Evolutionary conservation across 306 rosid genomes (phyloP).

Genomic region (Gastrolobium villosum): DNA sequence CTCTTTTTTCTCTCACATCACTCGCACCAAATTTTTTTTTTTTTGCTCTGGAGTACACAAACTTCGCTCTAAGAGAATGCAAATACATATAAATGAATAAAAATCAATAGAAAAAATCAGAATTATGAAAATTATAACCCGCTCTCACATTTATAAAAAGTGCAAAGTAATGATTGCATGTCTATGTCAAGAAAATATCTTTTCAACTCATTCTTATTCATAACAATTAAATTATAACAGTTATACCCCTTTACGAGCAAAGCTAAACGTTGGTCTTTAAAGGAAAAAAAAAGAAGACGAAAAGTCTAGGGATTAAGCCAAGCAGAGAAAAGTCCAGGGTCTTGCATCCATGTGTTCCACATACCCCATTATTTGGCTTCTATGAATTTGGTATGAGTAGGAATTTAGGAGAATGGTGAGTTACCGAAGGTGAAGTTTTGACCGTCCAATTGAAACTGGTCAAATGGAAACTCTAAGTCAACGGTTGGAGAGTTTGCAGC

Average conservation of each 20-base stretch:
- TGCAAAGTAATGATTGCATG: too few species aligned
- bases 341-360: neutral
- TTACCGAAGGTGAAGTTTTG: constrained; percentile 60
- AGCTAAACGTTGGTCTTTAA: neutral
- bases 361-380: neutral
- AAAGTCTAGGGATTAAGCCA: neutral
- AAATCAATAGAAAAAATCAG: too few species aligned
- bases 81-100: too few species aligned
- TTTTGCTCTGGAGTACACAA: too few species aligned
- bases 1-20: too few species aligned
- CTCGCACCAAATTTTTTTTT: too few species aligned
- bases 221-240: too few species aligned
- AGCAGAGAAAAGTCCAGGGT: neutral
- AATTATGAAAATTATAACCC: too few species aligned
- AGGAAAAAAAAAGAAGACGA: neutral
- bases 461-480: constrained; percentile 60
- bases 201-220: too few species aligned
- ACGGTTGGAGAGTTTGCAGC: constrained; percentile 47
- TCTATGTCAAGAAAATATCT: too few species aligned
- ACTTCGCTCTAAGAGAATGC: too few species aligned
- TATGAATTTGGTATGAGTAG: neutral
- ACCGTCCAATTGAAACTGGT: constrained; percentile 46
- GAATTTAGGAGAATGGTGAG: constrained; percentile 40
- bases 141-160: too few species aligned
- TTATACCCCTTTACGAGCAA: neutral